Conservation (phyloP, 257 asterid genomes). For the Apocynum venetum region DNA sequence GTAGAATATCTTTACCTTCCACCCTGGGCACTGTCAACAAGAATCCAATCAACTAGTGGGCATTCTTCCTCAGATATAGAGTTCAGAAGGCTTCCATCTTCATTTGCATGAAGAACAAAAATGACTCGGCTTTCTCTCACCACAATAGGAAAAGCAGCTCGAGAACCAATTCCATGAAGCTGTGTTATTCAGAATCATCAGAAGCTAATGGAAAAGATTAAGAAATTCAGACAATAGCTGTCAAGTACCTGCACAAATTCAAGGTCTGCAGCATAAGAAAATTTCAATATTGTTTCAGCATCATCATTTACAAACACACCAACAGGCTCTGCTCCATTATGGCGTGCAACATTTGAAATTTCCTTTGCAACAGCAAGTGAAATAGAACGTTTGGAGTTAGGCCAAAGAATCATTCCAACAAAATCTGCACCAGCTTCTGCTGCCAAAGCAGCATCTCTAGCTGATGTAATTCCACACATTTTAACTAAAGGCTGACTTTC, state of each 20-base stretch:
- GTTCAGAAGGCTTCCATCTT: conserved; percentile 69
- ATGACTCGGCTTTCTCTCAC: conserved; percentile 53
- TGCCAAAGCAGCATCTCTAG: conserved; percentile 84
- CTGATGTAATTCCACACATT: conserved; percentile 90
- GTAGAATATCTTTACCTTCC: conserved; percentile 58
- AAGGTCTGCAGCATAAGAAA: conserved; percentile 66
- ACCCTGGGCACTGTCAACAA: conserved; percentile 86
- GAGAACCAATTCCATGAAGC: conserved; percentile 91
- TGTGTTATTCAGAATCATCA: conserved; percentile 28
- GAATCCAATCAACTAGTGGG: conserved; percentile 83
- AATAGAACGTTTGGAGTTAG: conserved; percentile 80
- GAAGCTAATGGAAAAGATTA: conserved; percentile 14
- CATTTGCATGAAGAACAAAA: conserved; percentile 81
- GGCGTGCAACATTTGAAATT: conserved; percentile 66
- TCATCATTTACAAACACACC: conserved; percentile 93
- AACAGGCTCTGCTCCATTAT: conserved; percentile 78
- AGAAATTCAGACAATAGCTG: conserved; percentile 7
- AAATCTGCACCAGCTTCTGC: conserved; percentile 93
- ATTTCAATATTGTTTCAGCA: conserved; percentile 66
- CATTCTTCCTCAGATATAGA: conserved; percentile 64
- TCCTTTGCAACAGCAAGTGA: conserved; percentile 76
- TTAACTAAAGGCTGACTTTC: conserved; percentile 59
- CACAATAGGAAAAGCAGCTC: conserved; percentile 54
- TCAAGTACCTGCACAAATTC: conserved; percentile 78
- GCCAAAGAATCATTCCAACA: conserved; percentile 94